These are phyloP conservation scores for Alternaria dauci DNA, from an alignment of 2,329 filamentous ascomycete genomes.

Conservation along the genomic window DNA sequence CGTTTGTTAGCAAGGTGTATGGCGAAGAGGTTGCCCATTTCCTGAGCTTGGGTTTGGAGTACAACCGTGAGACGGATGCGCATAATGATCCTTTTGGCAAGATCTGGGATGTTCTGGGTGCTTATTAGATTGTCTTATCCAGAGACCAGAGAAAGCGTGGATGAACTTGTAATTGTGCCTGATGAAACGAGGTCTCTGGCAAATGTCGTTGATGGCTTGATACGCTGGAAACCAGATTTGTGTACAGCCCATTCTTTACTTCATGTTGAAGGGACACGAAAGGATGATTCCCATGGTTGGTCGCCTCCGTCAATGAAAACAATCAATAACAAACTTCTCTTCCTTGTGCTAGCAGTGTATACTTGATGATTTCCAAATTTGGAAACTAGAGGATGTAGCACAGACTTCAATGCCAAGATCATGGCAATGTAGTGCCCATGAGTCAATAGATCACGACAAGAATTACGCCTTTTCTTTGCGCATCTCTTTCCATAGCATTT, in stretches of 20 bases:
- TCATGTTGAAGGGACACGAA: too few relatives aligned
- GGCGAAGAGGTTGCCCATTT: constrained; percentile 61
- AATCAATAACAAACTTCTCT: not conserved
- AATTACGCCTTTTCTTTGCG: too few relatives aligned
- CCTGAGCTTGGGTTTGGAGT: constrained; percentile 63
- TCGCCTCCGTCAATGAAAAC: too few relatives aligned
- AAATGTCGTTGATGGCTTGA: not conserved
- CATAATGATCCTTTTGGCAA: constrained; percentile 64
- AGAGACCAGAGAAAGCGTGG: not conserved
- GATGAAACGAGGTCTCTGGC: not conserved
- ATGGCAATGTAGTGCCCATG: too few relatives aligned
- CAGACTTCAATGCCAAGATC: too few relatives aligned
- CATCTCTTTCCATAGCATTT: too few relatives aligned
- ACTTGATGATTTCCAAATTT: not conserved
- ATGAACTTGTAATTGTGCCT: not conserved
- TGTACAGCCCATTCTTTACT: not conserved
- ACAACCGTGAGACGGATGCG: constrained; percentile 61
- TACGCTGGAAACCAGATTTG: not conserved
- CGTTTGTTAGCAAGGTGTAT: constrained; percentile 63
- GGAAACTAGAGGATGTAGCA: not conserved
- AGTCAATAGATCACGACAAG: too few relatives aligned
- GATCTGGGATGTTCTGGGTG: constrained; percentile 33
- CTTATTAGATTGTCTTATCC: not conserved
- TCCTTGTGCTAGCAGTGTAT: not conserved
- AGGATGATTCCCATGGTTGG: too few relatives aligned